These are phyloP conservation scores for Coleophoma crateriformis DNA, from an alignment of 2,329 filamentous ascomycete genomes.

Conservation along the genomic window DNA sequence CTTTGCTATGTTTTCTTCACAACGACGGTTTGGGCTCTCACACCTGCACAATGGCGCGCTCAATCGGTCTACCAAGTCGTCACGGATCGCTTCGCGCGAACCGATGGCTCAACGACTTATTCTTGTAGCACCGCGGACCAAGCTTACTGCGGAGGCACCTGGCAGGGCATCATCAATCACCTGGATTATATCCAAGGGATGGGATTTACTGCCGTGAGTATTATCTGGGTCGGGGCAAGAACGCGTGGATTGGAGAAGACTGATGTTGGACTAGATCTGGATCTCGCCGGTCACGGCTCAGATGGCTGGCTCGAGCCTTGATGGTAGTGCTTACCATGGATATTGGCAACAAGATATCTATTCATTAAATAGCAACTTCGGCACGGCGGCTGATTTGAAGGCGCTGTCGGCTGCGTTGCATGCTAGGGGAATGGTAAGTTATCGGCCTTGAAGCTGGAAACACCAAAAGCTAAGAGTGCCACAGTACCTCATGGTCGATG, in stretches of 20 bases:
- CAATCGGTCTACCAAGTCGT: slow-evolving; percentile 40
- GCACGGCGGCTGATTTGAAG: slow-evolving; percentile 38
- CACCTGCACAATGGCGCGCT: slow-evolving; percentile 29
- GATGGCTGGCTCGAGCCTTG: slow-evolving; percentile 26
- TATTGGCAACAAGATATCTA: slow-evolving; percentile 42
- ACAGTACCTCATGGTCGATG: slow-evolving; percentile 44
- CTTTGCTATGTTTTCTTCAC: slow-evolving; percentile 1
- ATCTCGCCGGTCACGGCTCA: slow-evolving; percentile 38
- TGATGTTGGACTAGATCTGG: slow-evolving; percentile 27
- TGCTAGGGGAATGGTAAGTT: slow-evolving; percentile 32
- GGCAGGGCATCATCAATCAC: slow-evolving; percentile 32
- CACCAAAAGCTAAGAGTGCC: not conserved
- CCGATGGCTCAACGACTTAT: slow-evolving; percentile 27
- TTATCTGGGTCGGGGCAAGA: not conserved
- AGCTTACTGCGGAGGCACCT: slow-evolving; percentile 42
- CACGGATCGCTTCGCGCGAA: slow-evolving; percentile 38
- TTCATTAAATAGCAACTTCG: slow-evolving; percentile 41
- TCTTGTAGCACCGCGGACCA: slow-evolving; percentile 17
- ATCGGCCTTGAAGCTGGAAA: not conserved
- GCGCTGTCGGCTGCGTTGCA: slow-evolving; percentile 39
- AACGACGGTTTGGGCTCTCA: slow-evolving; percentile 11
- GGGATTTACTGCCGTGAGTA: slow-evolving; percentile 32
- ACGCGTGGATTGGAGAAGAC: too few species aligned
- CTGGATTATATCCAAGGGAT: slow-evolving; percentile 36
- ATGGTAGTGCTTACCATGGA: slow-evolving; percentile 36